A percentile compares a stretch with the other conserved stretches of the same genome.
These are phyloP conservation scores for Cutaneotrichosporon sp. DNA, from an alignment of 1,284 basidiomycete genomes.

Conservation along the genomic window DNA sequence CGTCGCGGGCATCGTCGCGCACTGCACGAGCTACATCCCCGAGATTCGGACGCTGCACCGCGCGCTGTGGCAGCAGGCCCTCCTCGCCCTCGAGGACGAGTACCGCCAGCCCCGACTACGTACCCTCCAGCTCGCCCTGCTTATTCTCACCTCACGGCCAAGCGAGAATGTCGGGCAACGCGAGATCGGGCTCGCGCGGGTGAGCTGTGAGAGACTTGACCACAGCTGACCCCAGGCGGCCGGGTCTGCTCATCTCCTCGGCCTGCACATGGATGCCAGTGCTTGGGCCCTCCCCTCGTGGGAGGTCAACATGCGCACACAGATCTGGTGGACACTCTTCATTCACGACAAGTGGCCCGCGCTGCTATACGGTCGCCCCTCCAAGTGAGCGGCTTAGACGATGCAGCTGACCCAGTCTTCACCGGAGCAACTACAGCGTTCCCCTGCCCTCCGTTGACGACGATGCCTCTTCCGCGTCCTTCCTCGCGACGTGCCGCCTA, in stretches of 20 bases:
- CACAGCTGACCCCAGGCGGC: conserved; percentile 26
- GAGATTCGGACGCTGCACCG: conserved; percentile 34
- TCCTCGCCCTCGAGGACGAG: conserved; percentile 45
- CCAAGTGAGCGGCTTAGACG: conserved; percentile 27
- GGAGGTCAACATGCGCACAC: conserved; percentile 43
- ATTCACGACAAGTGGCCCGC: conserved; percentile 47
- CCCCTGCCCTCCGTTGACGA: conserved; percentile 34
- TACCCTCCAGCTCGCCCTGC: conserved; percentile 40
- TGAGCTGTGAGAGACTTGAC: conserved; percentile 12
- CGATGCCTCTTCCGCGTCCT: conserved; percentile 19
- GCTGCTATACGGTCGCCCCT: conserved; percentile 39
- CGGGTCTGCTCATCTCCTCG: conserved; percentile 46
- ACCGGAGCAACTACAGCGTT: conserved; percentile 32
- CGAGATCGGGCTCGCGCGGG: conserved; percentile 34
- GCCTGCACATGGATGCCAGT: conserved; percentile 46
- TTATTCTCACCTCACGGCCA: conserved; percentile 36
- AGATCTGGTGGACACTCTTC: conserved; percentile 48
- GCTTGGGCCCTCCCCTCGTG: conserved; percentile 48
- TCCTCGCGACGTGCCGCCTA: conserved; percentile 36
- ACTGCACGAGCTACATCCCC: conserved; percentile 35
- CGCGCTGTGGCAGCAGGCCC: conserved; percentile 35
- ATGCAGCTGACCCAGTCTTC: conserved; percentile 13
- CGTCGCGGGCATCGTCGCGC: conserved; percentile 41
- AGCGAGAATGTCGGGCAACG: conserved; percentile 38
- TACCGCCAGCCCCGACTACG: conserved; percentile 43